Base-by-base conservation (phyloP, 2,329 filamentous ascomycete genomes). In the Neonectria faginata region DNA sequence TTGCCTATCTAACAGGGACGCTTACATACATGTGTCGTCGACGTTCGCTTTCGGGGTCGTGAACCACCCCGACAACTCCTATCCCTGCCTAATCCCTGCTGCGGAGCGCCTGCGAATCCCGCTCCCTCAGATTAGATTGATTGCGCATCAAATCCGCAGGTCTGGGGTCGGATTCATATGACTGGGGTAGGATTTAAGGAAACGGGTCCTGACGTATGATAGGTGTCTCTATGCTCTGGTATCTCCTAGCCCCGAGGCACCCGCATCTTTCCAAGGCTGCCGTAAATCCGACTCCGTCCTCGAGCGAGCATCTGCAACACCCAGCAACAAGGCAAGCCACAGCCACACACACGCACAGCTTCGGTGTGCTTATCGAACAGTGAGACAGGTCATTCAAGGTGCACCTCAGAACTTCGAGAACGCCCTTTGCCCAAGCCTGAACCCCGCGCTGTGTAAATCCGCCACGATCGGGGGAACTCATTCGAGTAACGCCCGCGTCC, bases 31-130 rank as follows among this genome's bases (percentile, higher is more conserved):
- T n/a, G 48, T 22, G 22, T 22, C 22, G 22, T 47, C 5, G n/a
- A 14, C 14, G n/a, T n/a, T 62, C 59, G 59, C 59, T 52, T 57
- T 57, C 59, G 59, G 59, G 53, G 53, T 31, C 27, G 22, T 52
- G 33, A 57, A 56, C 16, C 25, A 57, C 50, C 52, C 59, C 59
- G 59, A 62, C n/a, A n/a, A 25, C 25, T 42, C 25, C 25, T 20
- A 20, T 36, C n/a, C n/a, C n/a, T n/a, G n/a, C n/a, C n/a, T n/a
- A n/a, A 31, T 45, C 14, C 45, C 59, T 33, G 45, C n/a, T 55
- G 53, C 53, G 41, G 41, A 45, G 53, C 3, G n/a, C 29, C 29
- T 45, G 11, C 45, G 41, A 29, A 22, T 20, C 9, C 53, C 39
- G 39, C 39, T 31, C 3, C 22, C 25, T 29, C 27, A n/a, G 25